A percentile compares a stretch with the other conserved stretches of the same genome.
phyloP scores from a whole-genome alignment of 2,329 filamentous ascomycete genomes.

The Penicillium psychrosexuale region DNA sequence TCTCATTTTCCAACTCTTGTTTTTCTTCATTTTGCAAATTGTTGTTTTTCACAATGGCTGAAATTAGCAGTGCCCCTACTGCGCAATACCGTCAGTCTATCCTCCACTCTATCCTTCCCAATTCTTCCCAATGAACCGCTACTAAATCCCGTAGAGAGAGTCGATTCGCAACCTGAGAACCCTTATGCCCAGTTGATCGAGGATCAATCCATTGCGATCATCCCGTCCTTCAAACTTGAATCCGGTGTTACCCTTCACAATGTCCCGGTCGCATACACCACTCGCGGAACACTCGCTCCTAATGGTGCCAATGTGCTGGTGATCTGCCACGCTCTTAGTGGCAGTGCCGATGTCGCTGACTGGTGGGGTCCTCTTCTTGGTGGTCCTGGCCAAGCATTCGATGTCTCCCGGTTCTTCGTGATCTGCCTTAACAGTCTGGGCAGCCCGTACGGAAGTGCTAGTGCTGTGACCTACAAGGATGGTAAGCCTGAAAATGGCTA shows the following conservation, averaged over 20 bases:
- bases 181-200: slow-evolving; percentile 83
- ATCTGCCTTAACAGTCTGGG: slow-evolving; percentile 55
- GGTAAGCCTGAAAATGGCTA: slow-evolving; percentile 68
- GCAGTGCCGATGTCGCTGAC: slow-evolving; percentile 54
- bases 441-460: slow-evolving; percentile 55
- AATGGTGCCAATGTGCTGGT: slow-evolving; percentile 61
- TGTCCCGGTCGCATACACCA: slow-evolving; percentile 65
- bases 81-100: slow-evolving; percentile 40
- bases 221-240: slow-evolving; percentile 89
- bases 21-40: slow-evolving; percentile 5
- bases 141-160: slow-evolving; percentile 57
- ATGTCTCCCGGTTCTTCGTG: slow-evolving; percentile 53
- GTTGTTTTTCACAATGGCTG: slow-evolving; percentile 25
- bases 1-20: not conserved
- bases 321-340: slow-evolving; percentile 56
- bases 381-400: slow-evolving; percentile 53
- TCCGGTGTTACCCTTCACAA: slow-evolving; percentile 81
- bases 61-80: slow-evolving; percentile 18
- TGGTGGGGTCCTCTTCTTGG: slow-evolving; percentile 58
- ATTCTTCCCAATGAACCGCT: slow-evolving; percentile 33
- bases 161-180: slow-evolving; percentile 75
- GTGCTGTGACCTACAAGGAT: slow-evolving; percentile 71
- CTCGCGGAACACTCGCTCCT: slow-evolving; percentile 56
- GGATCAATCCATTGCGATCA: slow-evolving; percentile 79
- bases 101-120: not conserved